Conservation (phyloP, 2,329 filamentous ascomycete species). For the Davidsoniella eucalypti region DNA sequence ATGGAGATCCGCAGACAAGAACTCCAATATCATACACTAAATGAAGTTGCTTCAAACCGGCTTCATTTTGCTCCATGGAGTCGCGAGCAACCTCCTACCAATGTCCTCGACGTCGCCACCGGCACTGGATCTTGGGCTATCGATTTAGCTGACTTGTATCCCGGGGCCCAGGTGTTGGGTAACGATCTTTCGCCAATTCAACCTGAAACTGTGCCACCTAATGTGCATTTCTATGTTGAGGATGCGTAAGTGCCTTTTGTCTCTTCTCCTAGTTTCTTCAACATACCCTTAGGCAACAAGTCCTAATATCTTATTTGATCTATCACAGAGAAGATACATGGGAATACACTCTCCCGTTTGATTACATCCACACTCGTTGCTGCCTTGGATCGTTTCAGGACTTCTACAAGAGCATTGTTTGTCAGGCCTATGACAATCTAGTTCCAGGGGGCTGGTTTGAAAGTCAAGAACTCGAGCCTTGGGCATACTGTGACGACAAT, state of each 20-base stretch:
- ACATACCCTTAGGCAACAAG: background rate
- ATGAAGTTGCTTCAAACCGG: slow-evolving; percentile 23
- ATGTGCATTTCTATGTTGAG: slow-evolving; percentile 60
- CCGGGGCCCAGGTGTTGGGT: slow-evolving; percentile 39
- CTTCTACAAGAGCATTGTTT: slow-evolving; percentile 33
- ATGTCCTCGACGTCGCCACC: slow-evolving; percentile 28
- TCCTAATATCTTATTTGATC: background rate
- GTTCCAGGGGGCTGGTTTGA: slow-evolving; percentile 38
- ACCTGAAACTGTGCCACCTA: slow-evolving; percentile 47
- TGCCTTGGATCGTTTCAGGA: slow-evolving; percentile 33
- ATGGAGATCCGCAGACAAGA: slow-evolving; percentile 26
- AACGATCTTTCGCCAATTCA: slow-evolving; percentile 55
- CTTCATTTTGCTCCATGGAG: slow-evolving; percentile 29
- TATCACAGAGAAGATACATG: slow-evolving; percentile 28
- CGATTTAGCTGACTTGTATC: slow-evolving; percentile 47
- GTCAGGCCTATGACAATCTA: slow-evolving; percentile 32
- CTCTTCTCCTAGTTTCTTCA: background rate
- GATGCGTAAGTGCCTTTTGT: slow-evolving; percentile 30
- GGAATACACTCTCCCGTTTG: slow-evolving; percentile 36
- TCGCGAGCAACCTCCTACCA: slow-evolving; percentile 20
- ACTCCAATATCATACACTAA: slow-evolving; percentile 24
- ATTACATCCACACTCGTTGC: slow-evolving; percentile 37
- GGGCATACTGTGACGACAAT: slow-evolving; percentile 28
- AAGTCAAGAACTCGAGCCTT: slow-evolving; percentile 30
- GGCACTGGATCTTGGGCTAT: slow-evolving; percentile 45